Base-by-base conservation (phyloP, 805 yeast species). In the Candida nonsorbophila region DNA sequence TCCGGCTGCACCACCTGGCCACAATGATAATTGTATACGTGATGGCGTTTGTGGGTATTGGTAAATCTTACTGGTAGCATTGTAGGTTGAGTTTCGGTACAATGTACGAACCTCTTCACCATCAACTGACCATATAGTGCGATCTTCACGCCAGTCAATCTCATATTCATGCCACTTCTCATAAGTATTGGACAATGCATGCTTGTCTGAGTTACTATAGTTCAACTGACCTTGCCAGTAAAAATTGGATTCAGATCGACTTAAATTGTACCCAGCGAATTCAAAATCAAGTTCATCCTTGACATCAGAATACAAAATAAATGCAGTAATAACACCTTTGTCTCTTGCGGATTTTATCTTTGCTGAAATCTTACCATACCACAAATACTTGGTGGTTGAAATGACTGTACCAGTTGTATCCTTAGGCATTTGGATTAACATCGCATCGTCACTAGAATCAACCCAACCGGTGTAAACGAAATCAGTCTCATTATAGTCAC, bases 271-370 rank as follows among this genome's bases (percentile, higher is more conserved):
- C 35, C 97, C 97, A 39, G 86, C 80, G 43, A 77, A 80, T 63
- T 88, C 96, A 49, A 59, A 78, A 71, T 88, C 97, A 45, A 87
- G 72, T 69, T 88, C 97, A 64, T 87, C 97, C 67, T 84, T 77
- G 23, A 80, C 85, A 51, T 84, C 83, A 6, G 95, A 84, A 56
- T 76, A 80, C 29, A 85, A 54, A 55, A 87, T 85, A 47, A 79
- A 75, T 17, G 95, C 88, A 10, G 94, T 71, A 34, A 87, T 72
- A 20, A 87, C 95, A 67, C 97, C 97, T 7, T 58, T 67, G 21
- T 69, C 70, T 49, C 76, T 84, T 1, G 95, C 82, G 0, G 90
- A 65, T 62, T 81, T 86, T 47, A 86, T 47, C 28, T 63, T 71
- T 27, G 81, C 79, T 18, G 78, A 62, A 18, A 85, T 69, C 51